Evolutionary conservation across 352 stramenopile species (phyloP).

Genomic region (Phytophthora idaei): DNA sequence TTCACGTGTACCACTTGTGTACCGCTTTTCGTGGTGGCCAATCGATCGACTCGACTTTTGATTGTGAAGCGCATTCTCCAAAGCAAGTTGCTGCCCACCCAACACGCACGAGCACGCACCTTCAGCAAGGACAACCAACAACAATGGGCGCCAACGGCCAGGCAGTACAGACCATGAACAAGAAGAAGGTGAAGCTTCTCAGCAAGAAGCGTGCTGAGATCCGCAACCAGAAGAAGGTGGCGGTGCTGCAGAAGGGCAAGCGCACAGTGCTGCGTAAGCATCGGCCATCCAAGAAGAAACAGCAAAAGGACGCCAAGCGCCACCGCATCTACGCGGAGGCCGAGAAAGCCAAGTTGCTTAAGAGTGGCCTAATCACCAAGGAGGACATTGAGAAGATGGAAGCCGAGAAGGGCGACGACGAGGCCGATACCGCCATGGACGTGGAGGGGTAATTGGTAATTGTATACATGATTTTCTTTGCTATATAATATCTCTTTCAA

Average conservation of each 20-base stretch:
- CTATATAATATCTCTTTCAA: constrained; percentile 31
- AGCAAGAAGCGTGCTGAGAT: constrained; percentile 83
- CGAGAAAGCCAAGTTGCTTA: constrained; percentile 82
- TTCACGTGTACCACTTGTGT: constrained; percentile 35
- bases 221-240: constrained; percentile 86
- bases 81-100: constrained; percentile 11
- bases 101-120: neutral
- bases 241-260: constrained; percentile 58
- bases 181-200: constrained; percentile 88
- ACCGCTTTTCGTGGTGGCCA: constrained; percentile 38
- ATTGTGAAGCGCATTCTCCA: constrained; percentile 29
- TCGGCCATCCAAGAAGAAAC: constrained; percentile 86
- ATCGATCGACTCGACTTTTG: constrained; percentile 27
- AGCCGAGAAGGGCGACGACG: constrained; percentile 46
- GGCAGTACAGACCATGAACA: constrained; percentile 82
- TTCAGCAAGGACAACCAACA: constrained; percentile 2
- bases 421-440: constrained; percentile 48
- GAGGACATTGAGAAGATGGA: constrained; percentile 87
- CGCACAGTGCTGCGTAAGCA: constrained; percentile 66
- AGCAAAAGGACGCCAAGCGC: constrained; percentile 84
- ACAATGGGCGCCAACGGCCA: constrained; percentile 60
- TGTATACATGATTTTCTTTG: constrained; percentile 39
- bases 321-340: constrained; percentile 68
- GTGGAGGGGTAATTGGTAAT: constrained; percentile 58
- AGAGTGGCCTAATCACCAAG: constrained; percentile 78